Base-by-base conservation (phyloP, 2,329 filamentous ascomycete species). In the Chaetomium strumarium region DNA sequence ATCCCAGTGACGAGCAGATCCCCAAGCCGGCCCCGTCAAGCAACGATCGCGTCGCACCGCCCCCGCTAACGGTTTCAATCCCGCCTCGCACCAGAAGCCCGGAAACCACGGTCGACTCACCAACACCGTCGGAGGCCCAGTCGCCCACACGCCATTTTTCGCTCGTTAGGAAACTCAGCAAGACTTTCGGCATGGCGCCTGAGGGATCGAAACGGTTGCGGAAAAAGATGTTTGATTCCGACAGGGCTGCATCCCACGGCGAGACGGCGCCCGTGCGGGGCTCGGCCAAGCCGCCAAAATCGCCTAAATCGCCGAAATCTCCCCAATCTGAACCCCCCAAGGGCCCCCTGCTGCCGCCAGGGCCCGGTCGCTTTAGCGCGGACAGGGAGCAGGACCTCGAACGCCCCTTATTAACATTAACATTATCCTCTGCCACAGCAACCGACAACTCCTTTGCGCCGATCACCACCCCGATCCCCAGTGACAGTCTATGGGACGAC, bases 401-500 rank as follows among this genome's bases (percentile, higher is more conserved):
- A 36, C 13, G n/a, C 51, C 51, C 58, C 61, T 37, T n/a, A n/a
- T n/a, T n/a, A n/a, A n/a, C n/a, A n/a, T n/a, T 45, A 12, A 24
- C 24, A 24, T 24, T 45, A 12, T 46, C 46, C 42, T 64, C 60
- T 52, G 59, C 62, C 46, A 42, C 52, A 46, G 38, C 61, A 55
- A 55, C 64, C 62, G 58, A 57, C 59, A 64, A 66, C 57, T 46
- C 41, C 56, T 79, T 75, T 61, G 71, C 72, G 55, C 78, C 79
- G 54, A 73, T 84, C 63, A 75, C 72, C 62, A 76, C 81, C 45
- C 64, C 69, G 53, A 82, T 84, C 61, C 80, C 80, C 40, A 76
- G 75, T 50, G 77, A 78, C 52, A 72, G 67, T 61, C 70, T 84
- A 51, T 69, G 83, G 58, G 80, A 81, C 56, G 77, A 82, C 78